Evolutionary conservation across 768 basidiomycete species (phyloP), one percentile per base, ranked within the genome.

Genomic region (Hygrophorus russula): DNA sequence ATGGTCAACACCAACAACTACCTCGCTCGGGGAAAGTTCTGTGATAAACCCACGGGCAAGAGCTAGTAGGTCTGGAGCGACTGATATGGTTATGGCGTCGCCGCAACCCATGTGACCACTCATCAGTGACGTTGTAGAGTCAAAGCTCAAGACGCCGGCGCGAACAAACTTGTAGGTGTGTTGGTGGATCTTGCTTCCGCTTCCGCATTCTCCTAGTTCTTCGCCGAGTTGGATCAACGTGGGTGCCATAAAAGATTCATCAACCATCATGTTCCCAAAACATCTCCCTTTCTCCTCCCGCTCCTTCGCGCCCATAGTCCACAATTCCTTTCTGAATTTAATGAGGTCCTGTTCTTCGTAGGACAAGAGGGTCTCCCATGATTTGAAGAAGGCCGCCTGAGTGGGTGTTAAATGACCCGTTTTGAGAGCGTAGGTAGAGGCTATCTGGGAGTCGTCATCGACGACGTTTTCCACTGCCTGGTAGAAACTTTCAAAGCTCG

Each of bases 271-370:
- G 36, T 73, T 66, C 31, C 73, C 68, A 51, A 97, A 87, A 55
- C 92, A 96, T 49, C 92, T 69, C 2, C 96, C 96, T 33, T 73
- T 75, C 43, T 64, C 71, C 59, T 91, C 87, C 44, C 96, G 72
- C 53, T 92, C 81, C 13, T 59, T 64, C 0, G 90, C 89, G 5
- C 74, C 73, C 72, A 94, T 76, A 0, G 87, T 92, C 96, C 96
- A 99, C 7, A 98, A 67, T 53, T 99, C 93, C 50, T 85, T 87
- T 57, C 79, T 78, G 65, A 89, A 92, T 14, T 86, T 73, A 8
- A 82, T 63, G 11, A 86, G 66, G 50, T 96, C 93, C 45, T 82
- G 80, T 57, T 98, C 96, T 58, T 99, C 96, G 17, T 73, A 46
- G 2, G 88, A 70, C 44, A 98, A 69, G 12, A 98, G 70, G 2